phyloP scores from a whole-genome alignment of 2,329 filamentous ascomycete genomes.

The Fusarium lyarnte region DNA sequence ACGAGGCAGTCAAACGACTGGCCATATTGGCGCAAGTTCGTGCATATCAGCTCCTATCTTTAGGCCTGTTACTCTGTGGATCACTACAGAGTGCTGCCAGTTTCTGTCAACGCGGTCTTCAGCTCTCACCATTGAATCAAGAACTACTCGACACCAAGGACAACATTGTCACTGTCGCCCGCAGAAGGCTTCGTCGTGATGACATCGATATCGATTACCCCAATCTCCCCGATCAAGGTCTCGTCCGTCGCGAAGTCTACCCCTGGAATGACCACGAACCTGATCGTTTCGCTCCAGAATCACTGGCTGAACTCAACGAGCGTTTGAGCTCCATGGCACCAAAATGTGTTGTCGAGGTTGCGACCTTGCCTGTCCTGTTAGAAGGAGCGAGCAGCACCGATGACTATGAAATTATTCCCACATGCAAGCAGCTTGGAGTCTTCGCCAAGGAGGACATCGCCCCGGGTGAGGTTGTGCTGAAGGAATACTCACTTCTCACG shows the following conservation, averaged over 20 bases:
- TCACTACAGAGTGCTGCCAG: constrained; percentile 74
- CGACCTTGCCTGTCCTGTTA: constrained; percentile 78
- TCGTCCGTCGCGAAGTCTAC: constrained; percentile 76
- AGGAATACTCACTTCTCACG: constrained; percentile 86
- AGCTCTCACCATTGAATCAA: constrained; percentile 62
- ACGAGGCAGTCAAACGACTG: constrained; percentile 52
- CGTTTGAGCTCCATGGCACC: constrained; percentile 76
- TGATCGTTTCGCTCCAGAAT: constrained; percentile 75
- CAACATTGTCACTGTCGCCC: constrained; percentile 63
- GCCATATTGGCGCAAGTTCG: constrained; percentile 62
- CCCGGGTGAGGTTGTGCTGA: constrained; percentile 79
- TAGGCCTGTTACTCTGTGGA: constrained; percentile 70
- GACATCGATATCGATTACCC: constrained; percentile 56
- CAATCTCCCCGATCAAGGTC: constrained; percentile 73
- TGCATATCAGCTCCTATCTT: constrained; percentile 67
- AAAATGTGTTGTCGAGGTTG: constrained; percentile 81
- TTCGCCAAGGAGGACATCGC: constrained; percentile 86
- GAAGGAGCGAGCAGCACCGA: constrained; percentile 62
- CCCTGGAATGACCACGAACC: constrained; percentile 75
- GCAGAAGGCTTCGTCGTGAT: constrained; percentile 57
- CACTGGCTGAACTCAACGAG: constrained; percentile 76
- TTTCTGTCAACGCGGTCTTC: constrained; percentile 71
- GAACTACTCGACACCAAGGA: constrained; percentile 64
- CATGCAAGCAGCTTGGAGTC: constrained; percentile 83
- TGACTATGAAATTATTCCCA: constrained; percentile 61